Conservation (phyloP, 345 rosid genomes). For the Dovyalis caffra region DNA sequence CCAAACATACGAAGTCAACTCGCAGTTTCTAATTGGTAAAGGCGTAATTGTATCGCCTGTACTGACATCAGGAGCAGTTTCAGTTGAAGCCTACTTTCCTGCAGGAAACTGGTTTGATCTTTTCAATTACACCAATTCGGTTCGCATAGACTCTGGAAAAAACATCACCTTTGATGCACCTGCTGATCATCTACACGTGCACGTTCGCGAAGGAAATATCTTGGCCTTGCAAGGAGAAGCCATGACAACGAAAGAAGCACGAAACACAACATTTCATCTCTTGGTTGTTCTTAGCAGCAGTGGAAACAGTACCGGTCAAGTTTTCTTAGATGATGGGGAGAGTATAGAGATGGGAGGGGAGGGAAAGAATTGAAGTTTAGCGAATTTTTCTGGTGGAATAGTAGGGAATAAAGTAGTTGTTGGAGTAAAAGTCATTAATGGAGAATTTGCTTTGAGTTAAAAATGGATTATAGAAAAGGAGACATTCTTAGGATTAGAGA, state of each 20-base stretch:
- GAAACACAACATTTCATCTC: constrained; percentile 49
- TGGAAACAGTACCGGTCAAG: constrained; percentile 47
- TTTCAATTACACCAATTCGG: constrained; percentile 50
- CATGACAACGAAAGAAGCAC: constrained; percentile 53
- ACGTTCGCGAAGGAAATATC: constrained; percentile 58
- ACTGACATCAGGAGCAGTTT: constrained; percentile 28
- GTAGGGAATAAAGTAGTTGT: constrained; percentile 23
- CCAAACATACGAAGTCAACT: constrained; percentile 43
- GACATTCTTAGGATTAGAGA: constrained; percentile 50
- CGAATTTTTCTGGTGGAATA: constrained; percentile 37
- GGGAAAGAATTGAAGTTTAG: constrained; percentile 54
- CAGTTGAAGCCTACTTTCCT: constrained; percentile 61
- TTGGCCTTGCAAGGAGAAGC: constrained; percentile 72
- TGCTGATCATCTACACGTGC: constrained; percentile 52
- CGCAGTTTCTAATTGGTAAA: constrained; percentile 54
- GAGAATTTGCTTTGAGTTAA: constrained; percentile 45
- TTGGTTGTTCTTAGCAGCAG: constrained; percentile 42
- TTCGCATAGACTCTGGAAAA: constrained; percentile 33
- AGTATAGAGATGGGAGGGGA: constrained; percentile 52
- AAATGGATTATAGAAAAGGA: constrained; percentile 53
- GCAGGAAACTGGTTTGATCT: constrained; percentile 70
- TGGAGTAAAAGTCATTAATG: constrained; percentile 48
- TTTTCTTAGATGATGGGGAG: constrained; percentile 67
- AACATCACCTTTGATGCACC: constrained; percentile 44
- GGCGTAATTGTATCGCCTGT: constrained; percentile 66